phyloP scores from a whole-genome alignment of 2,329 filamentous ascomycete genomes.

The Epichloe baconii region DNA sequence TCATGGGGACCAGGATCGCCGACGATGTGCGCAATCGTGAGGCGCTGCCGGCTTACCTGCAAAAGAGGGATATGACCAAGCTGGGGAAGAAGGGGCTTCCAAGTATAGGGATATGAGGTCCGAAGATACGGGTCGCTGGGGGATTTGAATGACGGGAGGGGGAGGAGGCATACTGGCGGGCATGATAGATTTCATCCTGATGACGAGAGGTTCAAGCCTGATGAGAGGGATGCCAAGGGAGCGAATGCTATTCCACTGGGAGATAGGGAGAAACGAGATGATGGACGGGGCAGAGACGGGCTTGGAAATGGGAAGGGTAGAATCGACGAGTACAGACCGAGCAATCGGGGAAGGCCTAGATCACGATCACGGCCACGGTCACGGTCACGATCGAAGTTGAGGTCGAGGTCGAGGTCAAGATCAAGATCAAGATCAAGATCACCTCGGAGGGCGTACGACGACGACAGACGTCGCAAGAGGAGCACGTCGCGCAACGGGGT shows the following conservation, averaged over 20 bases:
- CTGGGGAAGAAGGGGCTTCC: constrained; percentile 78
- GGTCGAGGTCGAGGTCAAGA: constrained; percentile 16
- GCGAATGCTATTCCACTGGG: constrained; percentile 61
- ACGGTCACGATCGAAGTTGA: constrained; percentile 16
- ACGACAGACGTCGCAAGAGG: constrained; percentile 39
- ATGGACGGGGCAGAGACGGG: constrained; percentile 4
- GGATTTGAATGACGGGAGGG: constrained; percentile 38
- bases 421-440: constrained; percentile 24
- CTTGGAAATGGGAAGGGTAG: no score
- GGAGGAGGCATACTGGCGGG: constrained; percentile 23
- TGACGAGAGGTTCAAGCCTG: constrained; percentile 33
- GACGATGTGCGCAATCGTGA: constrained; percentile 78
- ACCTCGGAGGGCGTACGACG: constrained; percentile 30
- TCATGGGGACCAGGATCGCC: constrained; percentile 72
- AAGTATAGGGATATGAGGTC: constrained; percentile 78
- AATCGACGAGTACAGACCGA: background rate
- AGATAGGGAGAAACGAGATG: constrained; percentile 20
- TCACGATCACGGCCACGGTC: constrained; percentile 24
- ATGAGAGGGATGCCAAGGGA: constrained; percentile 34
- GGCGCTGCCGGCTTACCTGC: constrained; percentile 77
- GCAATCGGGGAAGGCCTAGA: background rate
- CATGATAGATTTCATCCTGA: constrained; percentile 61
- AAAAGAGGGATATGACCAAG: constrained; percentile 87
- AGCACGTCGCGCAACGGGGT: constrained; percentile 42
- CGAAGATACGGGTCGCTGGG: constrained; percentile 87